phyloP scores from a whole-genome alignment of 768 basidiomycete genomes.

The Collybiopsis confluens region DNA sequence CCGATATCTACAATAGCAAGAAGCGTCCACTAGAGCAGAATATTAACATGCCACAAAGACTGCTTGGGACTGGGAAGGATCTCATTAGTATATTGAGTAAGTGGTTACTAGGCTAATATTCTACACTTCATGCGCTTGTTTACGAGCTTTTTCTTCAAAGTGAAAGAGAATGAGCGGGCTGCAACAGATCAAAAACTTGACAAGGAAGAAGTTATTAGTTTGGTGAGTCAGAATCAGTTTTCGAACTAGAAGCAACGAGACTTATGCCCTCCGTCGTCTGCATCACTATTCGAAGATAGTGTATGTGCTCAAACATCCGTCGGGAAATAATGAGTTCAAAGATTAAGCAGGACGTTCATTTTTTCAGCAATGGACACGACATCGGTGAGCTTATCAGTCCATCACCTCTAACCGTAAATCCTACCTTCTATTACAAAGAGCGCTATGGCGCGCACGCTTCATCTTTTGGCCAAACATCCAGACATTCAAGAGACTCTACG shows the following conservation, averaged over 20 bases:
- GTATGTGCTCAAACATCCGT: neutral
- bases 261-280: too few species aligned
- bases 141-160: conserved; percentile 14
- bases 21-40: conserved; percentile 20
- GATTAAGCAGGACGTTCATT: conserved; percentile 25
- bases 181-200: conserved; percentile 25
- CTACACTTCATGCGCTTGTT: too few species aligned
- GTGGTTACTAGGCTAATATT: neutral
- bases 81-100: conserved; percentile 32
- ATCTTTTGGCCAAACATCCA: conserved; percentile 27
- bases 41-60: conserved; percentile 19
- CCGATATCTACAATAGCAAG: conserved; percentile 24
- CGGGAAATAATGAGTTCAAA: neutral
- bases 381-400: conserved; percentile 16
- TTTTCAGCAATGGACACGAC: conserved; percentile 42
- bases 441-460: conserved; percentile 29
- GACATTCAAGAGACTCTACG: conserved; percentile 35
- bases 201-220: conserved; percentile 31
- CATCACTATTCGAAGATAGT: too few species aligned
- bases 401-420: too few species aligned
- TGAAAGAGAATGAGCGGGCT: conserved; percentile 29
- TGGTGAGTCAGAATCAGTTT: conserved; percentile 20
- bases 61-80: conserved; percentile 29
- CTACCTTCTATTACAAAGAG: conserved; percentile 8
- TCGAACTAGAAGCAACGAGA: conserved; percentile 3